Base-by-base conservation (phyloP, 2,329 filamentous ascomycete species). In the Xylariales sp. region DNA sequence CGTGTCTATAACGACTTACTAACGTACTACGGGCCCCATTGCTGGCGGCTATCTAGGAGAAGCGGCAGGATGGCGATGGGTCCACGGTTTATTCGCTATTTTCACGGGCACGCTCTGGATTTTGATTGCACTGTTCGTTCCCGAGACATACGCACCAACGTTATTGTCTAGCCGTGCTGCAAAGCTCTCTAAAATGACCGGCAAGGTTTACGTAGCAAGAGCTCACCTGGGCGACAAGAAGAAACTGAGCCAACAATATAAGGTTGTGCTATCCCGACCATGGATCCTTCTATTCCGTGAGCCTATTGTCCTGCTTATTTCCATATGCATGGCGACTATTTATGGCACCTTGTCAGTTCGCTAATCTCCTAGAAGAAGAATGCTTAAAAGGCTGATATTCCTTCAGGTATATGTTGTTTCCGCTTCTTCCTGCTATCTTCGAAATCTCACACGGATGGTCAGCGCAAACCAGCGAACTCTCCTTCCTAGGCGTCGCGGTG, bases 201-300 rank as follows among this genome's bases (percentile, higher is more conserved):
- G 76, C 15, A 74, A 74, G 49, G 65, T 73, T 3, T 78, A 80
- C 59, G 59, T 66, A 29, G 75, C 73, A 44, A 68, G 66, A 43
- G 52, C 69, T 38, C 71, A 75, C 46, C 49, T 61, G 22, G 46
- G 40, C 8, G 47, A 45, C 27, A 63, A 62, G 21, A 62, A 63
- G 35, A 59, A 66, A 1, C 51, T 72, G 10, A 57, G 59, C 4
- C 57, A 71, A 37, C 69, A 74, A 20, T 73, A 82, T 54, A 69
- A 69, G 38, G 73, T 69, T 2, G 71, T 76, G 2, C 63, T 84
- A 11, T 64, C 71, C 31, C 70, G 83, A 3, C 83, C 83, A 2
- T 83, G 81, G 78, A 64, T 82, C 36, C 69, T 87, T 41, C 70
- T 87, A 3, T 82, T 86, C 64, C 63, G 63, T 32, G 83, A 87